phyloP scores from a whole-genome alignment of 2,329 filamentous ascomycete species.

The Rhytidhysteron rufulum region DNA sequence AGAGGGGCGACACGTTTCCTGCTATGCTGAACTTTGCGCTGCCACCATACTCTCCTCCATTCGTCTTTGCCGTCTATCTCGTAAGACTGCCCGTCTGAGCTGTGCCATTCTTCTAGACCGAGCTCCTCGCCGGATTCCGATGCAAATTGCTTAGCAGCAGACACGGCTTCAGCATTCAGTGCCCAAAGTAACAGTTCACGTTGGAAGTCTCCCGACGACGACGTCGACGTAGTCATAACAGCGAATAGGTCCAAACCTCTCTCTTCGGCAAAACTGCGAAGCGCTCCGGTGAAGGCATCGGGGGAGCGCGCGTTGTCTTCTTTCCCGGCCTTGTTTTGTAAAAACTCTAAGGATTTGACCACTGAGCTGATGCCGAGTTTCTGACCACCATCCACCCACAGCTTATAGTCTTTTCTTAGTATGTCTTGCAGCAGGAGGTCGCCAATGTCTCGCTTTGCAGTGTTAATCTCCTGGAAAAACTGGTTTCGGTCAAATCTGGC shows the following conservation, averaged over 20 bases:
- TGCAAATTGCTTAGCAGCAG: slow-evolving; percentile 55
- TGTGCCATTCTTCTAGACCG: slow-evolving; percentile 54
- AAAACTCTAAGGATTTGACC: slow-evolving; percentile 59
- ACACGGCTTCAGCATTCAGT: slow-evolving; percentile 46
- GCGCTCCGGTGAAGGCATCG: slow-evolving; percentile 44
- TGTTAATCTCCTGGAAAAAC: slow-evolving; percentile 59
- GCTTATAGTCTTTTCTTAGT: slow-evolving; percentile 79
- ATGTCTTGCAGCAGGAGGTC: slow-evolving; percentile 61
- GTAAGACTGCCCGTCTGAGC: slow-evolving; percentile 41
- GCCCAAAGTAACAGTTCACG: slow-evolving; percentile 68
- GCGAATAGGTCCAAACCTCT: slow-evolving; percentile 58
- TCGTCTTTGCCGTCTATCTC: slow-evolving; percentile 29
- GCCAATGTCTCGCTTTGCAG: slow-evolving; percentile 66
- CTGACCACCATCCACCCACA: slow-evolving; percentile 57
- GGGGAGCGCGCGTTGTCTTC: slow-evolving; percentile 19
- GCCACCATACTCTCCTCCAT: slow-evolving; percentile 63
- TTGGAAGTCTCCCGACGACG: slow-evolving; percentile 52
- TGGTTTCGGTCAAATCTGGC: slow-evolving; percentile 48
- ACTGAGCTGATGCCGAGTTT: slow-evolving; percentile 65
- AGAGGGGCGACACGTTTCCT: slow-evolving; percentile 62
- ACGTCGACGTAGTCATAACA: slow-evolving; percentile 66
- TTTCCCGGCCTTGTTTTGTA: slow-evolving; percentile 53
- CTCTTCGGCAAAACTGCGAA: slow-evolving; percentile 55
- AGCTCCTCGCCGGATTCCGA: slow-evolving; percentile 46
- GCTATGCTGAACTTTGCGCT: slow-evolving; percentile 57